Evolutionary conservation across 768 basidiomycete genomes (phyloP).

Genomic region (Auricularia auricula-judae): DNA sequence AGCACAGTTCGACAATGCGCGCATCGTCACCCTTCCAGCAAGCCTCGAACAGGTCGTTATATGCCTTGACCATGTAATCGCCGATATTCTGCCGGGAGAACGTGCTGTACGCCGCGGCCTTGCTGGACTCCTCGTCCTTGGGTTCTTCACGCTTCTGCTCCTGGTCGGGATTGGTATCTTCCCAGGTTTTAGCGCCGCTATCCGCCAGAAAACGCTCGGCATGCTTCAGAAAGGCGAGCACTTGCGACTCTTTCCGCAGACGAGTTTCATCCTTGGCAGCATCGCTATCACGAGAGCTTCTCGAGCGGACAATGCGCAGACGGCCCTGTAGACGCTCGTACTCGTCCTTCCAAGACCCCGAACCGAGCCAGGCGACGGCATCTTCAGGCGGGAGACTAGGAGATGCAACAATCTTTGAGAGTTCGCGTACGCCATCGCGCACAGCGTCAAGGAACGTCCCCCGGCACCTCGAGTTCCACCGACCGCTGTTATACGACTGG

Average conservation of each 20-base stretch:
- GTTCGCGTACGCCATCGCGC: slow-evolving; percentile 1
- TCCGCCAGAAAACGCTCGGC: slow-evolving; percentile 22
- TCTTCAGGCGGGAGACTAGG: neutral
- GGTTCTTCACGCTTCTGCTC: neutral
- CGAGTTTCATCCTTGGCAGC: neutral
- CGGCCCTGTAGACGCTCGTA: neutral
- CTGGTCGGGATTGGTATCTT: slow-evolving; percentile 26
- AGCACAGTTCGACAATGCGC: slow-evolving; percentile 40
- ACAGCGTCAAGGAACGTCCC: slow-evolving; percentile 15
- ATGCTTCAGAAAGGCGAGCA: slow-evolving; percentile 24
- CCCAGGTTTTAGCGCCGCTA: slow-evolving; percentile 32
- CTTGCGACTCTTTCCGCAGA: slow-evolving; percentile 15
- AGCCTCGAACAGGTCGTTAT: slow-evolving; percentile 48
- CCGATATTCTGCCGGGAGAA: slow-evolving; percentile 15
- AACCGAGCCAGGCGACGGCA: neutral
- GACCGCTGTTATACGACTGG: neutral
- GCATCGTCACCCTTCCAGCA: slow-evolving; percentile 41
- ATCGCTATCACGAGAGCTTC: neutral
- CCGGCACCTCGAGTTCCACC: neutral
- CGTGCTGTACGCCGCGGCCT: slow-evolving; percentile 11
- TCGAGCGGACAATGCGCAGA: neutral
- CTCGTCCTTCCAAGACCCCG: neutral
- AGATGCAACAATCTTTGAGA: slow-evolving; percentile 4
- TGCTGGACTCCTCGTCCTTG: slow-evolving; percentile 20
- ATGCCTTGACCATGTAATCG: slow-evolving; percentile 21